Conservation (phyloP, 352 stramenopile species). For the Pythium brassicae region DNA sequence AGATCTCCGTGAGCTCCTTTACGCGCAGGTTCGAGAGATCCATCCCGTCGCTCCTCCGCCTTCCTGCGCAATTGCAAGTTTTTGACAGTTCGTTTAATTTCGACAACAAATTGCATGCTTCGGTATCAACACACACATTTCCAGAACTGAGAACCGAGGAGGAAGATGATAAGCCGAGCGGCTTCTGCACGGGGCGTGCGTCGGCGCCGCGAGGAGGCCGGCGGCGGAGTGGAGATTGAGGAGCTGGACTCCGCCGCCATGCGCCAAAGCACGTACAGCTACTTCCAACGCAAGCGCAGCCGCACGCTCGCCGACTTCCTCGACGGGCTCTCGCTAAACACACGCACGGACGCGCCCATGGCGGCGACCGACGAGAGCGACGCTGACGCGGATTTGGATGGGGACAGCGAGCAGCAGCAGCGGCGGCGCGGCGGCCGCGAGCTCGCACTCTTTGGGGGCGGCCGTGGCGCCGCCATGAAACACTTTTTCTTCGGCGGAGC, state of each 20-base stretch:
- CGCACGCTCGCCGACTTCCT: constrained; percentile 62
- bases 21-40: constrained; percentile 67
- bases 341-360: constrained; percentile 9
- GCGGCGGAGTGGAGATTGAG: constrained; percentile 42
- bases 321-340: constrained; percentile 39
- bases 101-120: too few relatives aligned
- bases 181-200: constrained; percentile 30
- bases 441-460: constrained; percentile 30
- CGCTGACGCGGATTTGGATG: constrained; percentile 9
- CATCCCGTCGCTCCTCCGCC: constrained; percentile 24
- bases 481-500: constrained; percentile 45
- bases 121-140: background rate
- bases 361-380: constrained; percentile 23
- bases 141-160: background rate
- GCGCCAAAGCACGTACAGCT: constrained; percentile 68
- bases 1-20: constrained; percentile 82
- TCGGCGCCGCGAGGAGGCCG: constrained; percentile 32
- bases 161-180: too few relatives aligned
- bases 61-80: constrained; percentile 2
- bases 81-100: too few relatives aligned
- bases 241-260: constrained; percentile 66
- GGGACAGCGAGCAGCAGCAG: constrained; percentile 7
- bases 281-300: constrained; percentile 66
- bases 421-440: constrained; percentile 6
- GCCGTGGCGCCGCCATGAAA: constrained; percentile 30